phyloP scores from a whole-genome alignment of 345 rosid genomes.

The Passiflora organensis region DNA sequence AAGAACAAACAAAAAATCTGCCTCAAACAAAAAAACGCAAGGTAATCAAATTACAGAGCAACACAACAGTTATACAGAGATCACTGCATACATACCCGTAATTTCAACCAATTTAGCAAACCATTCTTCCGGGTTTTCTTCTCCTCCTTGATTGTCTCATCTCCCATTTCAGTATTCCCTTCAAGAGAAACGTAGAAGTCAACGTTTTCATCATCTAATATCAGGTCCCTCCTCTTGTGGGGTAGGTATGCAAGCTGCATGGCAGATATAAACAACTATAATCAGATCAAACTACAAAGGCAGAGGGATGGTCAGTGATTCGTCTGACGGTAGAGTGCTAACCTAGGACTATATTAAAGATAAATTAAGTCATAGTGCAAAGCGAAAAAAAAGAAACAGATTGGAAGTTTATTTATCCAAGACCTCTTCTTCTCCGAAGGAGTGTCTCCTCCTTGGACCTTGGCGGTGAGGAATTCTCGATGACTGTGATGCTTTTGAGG shows the following conservation, averaged over 20 bases:
- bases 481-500: constrained; percentile 77
- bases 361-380: constrained; percentile 7
- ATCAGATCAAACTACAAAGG: constrained; percentile 19
- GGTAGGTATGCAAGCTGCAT: constrained; percentile 96
- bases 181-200: constrained; percentile 73
- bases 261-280: constrained; percentile 21
- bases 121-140: constrained; percentile 86
- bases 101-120: constrained; percentile 92
- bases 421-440: constrained; percentile 99
- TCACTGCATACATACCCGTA: constrained; percentile 35
- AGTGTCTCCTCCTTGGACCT: constrained; percentile 91
- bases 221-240: constrained; percentile 84
- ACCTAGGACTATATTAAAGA: background rate
- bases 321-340: background rate
- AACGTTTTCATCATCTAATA: constrained; percentile 82
- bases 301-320: background rate
- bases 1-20: no score
- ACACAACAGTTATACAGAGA: constrained; percentile 9
- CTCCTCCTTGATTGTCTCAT: constrained; percentile 60
- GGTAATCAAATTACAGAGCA: no score
- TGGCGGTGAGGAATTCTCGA: constrained; percentile 61
- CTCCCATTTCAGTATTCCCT: constrained; percentile 54
- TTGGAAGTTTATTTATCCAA: constrained; percentile 4
- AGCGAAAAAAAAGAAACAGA: constrained; percentile 6
- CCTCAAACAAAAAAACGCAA: no score